Evolutionary conservation across 371 early-diverging fungal genomes (phyloP).

Genomic region (Mucor lusitanicus): DNA sequence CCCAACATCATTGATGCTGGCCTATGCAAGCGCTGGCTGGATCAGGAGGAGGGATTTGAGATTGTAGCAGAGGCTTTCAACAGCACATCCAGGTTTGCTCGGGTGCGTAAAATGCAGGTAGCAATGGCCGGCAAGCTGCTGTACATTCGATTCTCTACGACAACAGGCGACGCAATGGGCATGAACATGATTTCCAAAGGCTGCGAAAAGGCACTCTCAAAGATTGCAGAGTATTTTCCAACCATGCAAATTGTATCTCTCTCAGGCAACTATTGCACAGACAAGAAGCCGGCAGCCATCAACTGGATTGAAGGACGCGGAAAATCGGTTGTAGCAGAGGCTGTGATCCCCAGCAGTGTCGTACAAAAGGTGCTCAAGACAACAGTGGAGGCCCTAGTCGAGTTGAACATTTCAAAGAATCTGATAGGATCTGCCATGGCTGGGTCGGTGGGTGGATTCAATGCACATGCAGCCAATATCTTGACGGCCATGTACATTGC

Average conservation of each 20-base stretch:
- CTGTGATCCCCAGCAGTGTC: slow-evolving; percentile 77
- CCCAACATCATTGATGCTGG: slow-evolving; percentile 68
- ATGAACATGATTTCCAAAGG: slow-evolving; percentile 99
- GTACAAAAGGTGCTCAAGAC: slow-evolving; percentile 90
- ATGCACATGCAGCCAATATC: slow-evolving; percentile 96
- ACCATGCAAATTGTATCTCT: slow-evolving; percentile 83
- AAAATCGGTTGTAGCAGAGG: slow-evolving; percentile 92
- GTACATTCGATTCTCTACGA: slow-evolving; percentile 87
- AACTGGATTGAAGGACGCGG: slow-evolving; percentile 98
- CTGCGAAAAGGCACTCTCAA: slow-evolving; percentile 77
- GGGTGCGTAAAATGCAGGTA: slow-evolving; percentile 81
- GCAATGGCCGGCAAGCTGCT: slow-evolving; percentile 84
- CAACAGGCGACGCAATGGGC: slow-evolving; percentile 98
- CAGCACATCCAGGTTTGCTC: slow-evolving; percentile 89
- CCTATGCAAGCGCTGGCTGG: slow-evolving; percentile 78
- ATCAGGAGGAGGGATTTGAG: slow-evolving; percentile 60
- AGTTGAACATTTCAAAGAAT: slow-evolving; percentile 88
- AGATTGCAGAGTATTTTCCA: slow-evolving; percentile 65
- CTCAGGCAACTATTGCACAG: slow-evolving; percentile 96
- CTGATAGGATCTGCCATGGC: slow-evolving; percentile 96
- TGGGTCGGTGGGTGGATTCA: slow-evolving; percentile 93
- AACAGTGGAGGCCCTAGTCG: slow-evolving; percentile 76
- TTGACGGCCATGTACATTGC: slow-evolving; percentile 95
- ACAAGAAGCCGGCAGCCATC: slow-evolving; percentile 97
- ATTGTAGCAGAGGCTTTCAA: slow-evolving; percentile 80